phyloP scores from a whole-genome alignment of 345 rosid species.

The Citrus reticulata region DNA sequence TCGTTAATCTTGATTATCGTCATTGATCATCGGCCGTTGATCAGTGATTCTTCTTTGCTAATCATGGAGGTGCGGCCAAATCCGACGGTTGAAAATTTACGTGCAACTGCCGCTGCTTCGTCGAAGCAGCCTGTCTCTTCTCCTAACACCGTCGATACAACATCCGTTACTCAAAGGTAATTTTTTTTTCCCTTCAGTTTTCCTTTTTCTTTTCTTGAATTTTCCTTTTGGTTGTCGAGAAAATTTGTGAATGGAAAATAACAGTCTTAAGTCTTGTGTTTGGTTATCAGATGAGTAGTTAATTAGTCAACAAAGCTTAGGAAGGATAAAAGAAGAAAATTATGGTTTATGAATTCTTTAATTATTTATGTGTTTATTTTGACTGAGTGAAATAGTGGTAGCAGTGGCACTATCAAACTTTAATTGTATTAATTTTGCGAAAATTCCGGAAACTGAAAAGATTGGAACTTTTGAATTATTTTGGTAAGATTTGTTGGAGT shows the following conservation, averaged over 20 bases:
- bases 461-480: neutral
- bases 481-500: neutral
- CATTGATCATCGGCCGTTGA: neutral
- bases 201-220: neutral
- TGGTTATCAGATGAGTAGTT: neutral
- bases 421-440: neutral
- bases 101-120: slow-evolving; percentile 19
- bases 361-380: neutral
- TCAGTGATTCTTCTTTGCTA: neutral
- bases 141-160: slow-evolving; percentile 35
- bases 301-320: neutral
- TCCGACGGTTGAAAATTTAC: slow-evolving; percentile 40
- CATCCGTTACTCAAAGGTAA: slow-evolving; percentile 54
- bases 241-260: neutral
- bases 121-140: slow-evolving; percentile 42
- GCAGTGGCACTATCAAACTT: neutral
- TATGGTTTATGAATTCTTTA: neutral
- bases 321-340: neutral
- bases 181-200: neutral
- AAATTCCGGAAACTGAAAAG: neutral
- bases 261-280: neutral
- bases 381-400: neutral
- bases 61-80: slow-evolving; percentile 53
- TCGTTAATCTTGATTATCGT: neutral
- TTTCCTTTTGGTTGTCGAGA: neutral